Percentiles rank a stretch among this genome's conserved stretches.
Evolutionary conservation across 2,329 filamentous ascomycete species (phyloP).

Genomic region (Stromatinia cepivora): DNA sequence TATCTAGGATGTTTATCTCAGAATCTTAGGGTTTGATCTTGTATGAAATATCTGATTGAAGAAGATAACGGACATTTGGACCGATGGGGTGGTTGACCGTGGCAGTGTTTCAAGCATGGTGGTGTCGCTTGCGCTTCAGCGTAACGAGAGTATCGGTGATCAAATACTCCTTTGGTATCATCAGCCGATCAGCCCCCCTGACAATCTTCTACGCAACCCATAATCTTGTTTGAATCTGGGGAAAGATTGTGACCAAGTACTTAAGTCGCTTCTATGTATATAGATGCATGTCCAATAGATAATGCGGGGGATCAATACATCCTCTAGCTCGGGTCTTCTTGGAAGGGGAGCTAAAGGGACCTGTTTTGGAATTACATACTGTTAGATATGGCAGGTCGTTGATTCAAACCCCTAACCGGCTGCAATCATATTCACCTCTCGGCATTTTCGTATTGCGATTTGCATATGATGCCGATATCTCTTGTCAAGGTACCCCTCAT

Average conservation of each 20-base stretch:
- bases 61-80: constrained; percentile 7
- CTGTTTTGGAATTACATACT: neutral
- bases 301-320: constrained; percentile 8
- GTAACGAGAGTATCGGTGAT: constrained; percentile 13
- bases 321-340: neutral
- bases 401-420: neutral
- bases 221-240: neutral
- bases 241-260: neutral
- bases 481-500: neutral
- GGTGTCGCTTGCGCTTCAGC: neutral
- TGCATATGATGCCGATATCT: neutral
- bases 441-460: neutral
- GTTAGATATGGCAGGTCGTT: constrained; percentile 15
- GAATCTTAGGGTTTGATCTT: constrained; percentile 16
- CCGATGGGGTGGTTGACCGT: constrained; percentile 1
- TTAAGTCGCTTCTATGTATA: neutral
- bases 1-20: too few species aligned
- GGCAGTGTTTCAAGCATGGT: neutral
- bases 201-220: constrained; percentile 6
- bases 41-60: neutral
- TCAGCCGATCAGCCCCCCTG: constrained; percentile 21
- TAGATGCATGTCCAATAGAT: neutral
- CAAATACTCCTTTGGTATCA: constrained; percentile 12
- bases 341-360: neutral
- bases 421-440: neutral